Base-by-base conservation (phyloP, 441 rosid species). In the Isatis lusitanica region DNA sequence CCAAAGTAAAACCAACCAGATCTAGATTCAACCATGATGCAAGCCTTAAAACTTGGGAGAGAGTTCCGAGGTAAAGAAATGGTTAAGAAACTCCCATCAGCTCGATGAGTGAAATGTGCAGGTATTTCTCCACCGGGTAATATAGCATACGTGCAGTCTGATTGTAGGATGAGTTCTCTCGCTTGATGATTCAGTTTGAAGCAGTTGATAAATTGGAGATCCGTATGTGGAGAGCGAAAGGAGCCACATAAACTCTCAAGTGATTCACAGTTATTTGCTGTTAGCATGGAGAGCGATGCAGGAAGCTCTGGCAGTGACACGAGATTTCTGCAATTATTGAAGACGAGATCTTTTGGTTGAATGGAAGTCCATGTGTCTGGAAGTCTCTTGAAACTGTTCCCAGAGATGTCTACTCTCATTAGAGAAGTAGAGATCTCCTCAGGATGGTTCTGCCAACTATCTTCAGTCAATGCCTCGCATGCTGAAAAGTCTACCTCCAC, bases 161-260 rank as follows among this genome's bases (percentile, higher is more conserved):
- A 48, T 0, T 5, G 44, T 44, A 43, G 42, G 10, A 65, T 50
- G 57, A 12, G 3, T 4, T 33, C 44, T 33, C 43, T 48, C 7
- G 70, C 43, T 21, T 65, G 7, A 0, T 35, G 35, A 65, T 50
- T 47, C 12, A 65, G 56, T 18, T 50, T 65, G 15, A 9, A 63
- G 55, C 68, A 63, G 42, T 63, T 63, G 5, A 63, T 63, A 46
- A 63, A 63, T 3, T 63, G 51, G 9, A 44, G 68, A 46, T 42
- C 39, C 26, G 6, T 30, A 2, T 16, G 40, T 15, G 6, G 53
- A 5, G n/a, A 5, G 18, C 10, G 3, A 6, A 63, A 44, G 15
- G 30, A 16, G 28, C 42, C 40, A 44, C 10, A 12, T 46, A 64
- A 0, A 9, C 30, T 31, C 69, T 64, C 57, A 46, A 64, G 69